Evolutionary conservation across 2,329 filamentous ascomycete species (phyloP).

Genomic region (Fusarium newnesense): DNA sequence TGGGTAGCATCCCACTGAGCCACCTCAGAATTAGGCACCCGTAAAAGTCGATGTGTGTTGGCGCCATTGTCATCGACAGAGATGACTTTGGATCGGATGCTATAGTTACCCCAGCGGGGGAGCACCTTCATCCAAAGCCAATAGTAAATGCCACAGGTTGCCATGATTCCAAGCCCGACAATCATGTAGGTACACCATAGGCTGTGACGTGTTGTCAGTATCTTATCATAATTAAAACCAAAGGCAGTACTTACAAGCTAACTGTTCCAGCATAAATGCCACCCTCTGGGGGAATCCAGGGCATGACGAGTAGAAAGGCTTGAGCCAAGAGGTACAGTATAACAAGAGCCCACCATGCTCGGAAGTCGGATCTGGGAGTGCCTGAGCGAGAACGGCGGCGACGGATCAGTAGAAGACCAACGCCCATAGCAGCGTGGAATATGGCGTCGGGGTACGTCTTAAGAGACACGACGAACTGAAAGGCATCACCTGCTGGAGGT

Average conservation of each 20-base stretch:
- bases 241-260: slow-evolving; percentile 62
- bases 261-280: slow-evolving; percentile 72
- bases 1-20: slow-evolving; percentile 67
- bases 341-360: slow-evolving; percentile 67
- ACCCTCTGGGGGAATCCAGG: slow-evolving; percentile 74
- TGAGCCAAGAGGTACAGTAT: slow-evolving; percentile 69
- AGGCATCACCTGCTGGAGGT: slow-evolving; percentile 71
- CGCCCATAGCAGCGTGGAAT: slow-evolving; percentile 66
- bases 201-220: slow-evolving; percentile 54
- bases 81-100: slow-evolving; percentile 65
- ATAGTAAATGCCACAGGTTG: slow-evolving; percentile 66
- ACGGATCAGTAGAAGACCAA: slow-evolving; percentile 69
- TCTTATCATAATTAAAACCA: slow-evolving; percentile 63
- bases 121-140: slow-evolving; percentile 66
- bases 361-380: slow-evolving; percentile 62
- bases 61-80: slow-evolving; percentile 53
- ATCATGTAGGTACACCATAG: slow-evolving; percentile 52
- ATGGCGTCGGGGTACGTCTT: slow-evolving; percentile 66
- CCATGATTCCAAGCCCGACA: neutral
- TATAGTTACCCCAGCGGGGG: slow-evolving; percentile 62
- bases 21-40: slow-evolving; percentile 62
- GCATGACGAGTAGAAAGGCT: slow-evolving; percentile 72
- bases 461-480: slow-evolving; percentile 66
- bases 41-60: slow-evolving; percentile 60
- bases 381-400: slow-evolving; percentile 61